Evolutionary conservation across 202 grass and related monocot species (phyloP), one percentile per base, ranked within the genome.

Genomic region (Schoenoplectus tabernaemontani): DNA sequence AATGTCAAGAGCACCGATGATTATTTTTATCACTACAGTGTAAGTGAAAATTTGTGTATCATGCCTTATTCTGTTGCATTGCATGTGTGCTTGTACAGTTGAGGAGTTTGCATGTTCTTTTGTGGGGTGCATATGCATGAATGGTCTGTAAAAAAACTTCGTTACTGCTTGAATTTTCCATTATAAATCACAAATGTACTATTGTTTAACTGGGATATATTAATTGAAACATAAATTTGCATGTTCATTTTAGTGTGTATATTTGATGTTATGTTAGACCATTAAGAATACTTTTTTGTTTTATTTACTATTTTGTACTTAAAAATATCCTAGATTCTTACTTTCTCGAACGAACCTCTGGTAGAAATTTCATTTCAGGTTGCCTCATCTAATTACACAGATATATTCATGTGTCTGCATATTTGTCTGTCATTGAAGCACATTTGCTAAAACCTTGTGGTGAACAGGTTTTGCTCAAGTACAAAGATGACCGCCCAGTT

Each of bases 11-110:
- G 67, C 0, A 59, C 77, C 2, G 89, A 90, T 2, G 87, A 93
- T 0, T 89, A 39, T 24, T 93, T 97, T 17, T 70, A 90, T 56
- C 93, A 97, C 19, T 97, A 97, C 16, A 93, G 85, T 57, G 93
- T 97, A 56, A 47, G 62, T 65, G 62, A 65, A 65, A 5, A 38
- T 24, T 5, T n/a, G 28, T 34, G 13, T 34, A 2, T 9, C 34
- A n/a, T 38, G 62, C 59, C 11, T 37, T 64, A 19, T 64, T 36
- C 2, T 37, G 24, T 16, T 64, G 6, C 33, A 38, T 62, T 38
- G 30, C 13, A 64, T 64, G 62, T 17, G 4, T 38, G 26, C 58
- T 61, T 28, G 10, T 60, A 12, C 10, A 61, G 7, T 11, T 61
- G 24, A 61, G 23, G 58, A 30, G 23, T 24, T 30, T 23, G 56